Conservation (phyloP, 305 asterid genomes). For the Striga hermonthica region DNA sequence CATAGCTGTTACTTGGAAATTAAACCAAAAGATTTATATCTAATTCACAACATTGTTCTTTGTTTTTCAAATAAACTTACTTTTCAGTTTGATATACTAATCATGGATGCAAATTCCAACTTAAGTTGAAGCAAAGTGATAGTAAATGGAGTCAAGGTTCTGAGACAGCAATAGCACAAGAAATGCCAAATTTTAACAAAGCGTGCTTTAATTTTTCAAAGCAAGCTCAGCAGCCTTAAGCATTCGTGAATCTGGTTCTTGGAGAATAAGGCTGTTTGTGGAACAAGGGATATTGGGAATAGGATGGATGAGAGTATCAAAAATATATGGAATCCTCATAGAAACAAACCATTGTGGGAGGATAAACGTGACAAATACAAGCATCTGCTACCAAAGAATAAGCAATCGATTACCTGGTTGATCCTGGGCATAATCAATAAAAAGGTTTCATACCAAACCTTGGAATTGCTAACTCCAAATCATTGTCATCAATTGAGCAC, state of each 20-base stretch:
- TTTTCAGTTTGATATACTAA: constrained; percentile 17
- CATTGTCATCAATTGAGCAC: no score
- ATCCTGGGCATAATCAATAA: not conserved
- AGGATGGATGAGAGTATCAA: constrained; percentile 14
- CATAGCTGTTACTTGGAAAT: constrained; percentile 19
- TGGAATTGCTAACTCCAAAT: not conserved
- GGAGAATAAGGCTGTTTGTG: not conserved
- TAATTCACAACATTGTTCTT: constrained; percentile 15
- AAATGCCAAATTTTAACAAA: constrained; percentile 8
- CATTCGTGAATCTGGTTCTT: constrained; percentile 7
- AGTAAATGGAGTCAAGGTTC: constrained; percentile 22
- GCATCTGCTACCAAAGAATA: not conserved
- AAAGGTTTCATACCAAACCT: not conserved
- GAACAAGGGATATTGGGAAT: not conserved
- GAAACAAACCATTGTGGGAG: not conserved
- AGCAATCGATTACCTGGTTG: not conserved
- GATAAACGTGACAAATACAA: not conserved
- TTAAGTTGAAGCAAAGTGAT: not conserved
- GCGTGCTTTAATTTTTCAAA: not conserved
- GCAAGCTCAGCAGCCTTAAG: constrained; percentile 7
- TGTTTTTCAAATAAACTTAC: constrained; percentile 16
- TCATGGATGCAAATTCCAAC: constrained; percentile 20
- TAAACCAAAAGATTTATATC: constrained; percentile 14
- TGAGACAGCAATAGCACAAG: constrained; percentile 15
- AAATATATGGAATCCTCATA: not conserved